These are phyloP conservation scores for Orbilia brochopaga DNA, from an alignment of 2,329 filamentous ascomycete species.

Conservation along the genomic window DNA sequence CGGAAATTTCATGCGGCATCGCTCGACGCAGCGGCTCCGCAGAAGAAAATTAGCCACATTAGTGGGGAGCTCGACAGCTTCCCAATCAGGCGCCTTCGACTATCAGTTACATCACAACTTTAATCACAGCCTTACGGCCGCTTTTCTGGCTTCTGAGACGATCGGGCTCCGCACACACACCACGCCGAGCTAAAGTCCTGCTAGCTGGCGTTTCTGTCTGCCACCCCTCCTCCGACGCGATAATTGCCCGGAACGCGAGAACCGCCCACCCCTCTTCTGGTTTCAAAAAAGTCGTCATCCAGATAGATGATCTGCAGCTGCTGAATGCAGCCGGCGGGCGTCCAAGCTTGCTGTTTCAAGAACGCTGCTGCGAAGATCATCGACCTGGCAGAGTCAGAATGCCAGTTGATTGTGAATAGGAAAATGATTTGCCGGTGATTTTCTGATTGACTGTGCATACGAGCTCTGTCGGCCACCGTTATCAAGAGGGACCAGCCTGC, in stretches of 20 bases:
- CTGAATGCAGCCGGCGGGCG: conserved; percentile 32
- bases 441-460: conserved; percentile 24
- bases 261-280: conserved; percentile 12
- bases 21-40: conserved; percentile 22
- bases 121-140: conserved; percentile 48
- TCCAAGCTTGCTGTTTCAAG: conserved; percentile 29
- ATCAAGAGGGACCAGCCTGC: neutral
- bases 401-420: neutral
- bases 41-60: conserved; percentile 25
- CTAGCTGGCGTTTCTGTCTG: neutral
- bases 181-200: too few relatives aligned
- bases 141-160: conserved; percentile 31
- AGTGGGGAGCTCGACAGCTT: conserved; percentile 25
- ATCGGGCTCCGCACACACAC: conserved; percentile 21
- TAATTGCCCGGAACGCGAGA: conserved; percentile 46
- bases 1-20: conserved; percentile 49
- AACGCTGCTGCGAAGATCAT: neutral
- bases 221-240: conserved; percentile 27
- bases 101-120: conserved; percentile 51
- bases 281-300: conserved; percentile 14
- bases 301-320: conserved; percentile 46
- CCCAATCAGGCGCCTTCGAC: conserved; percentile 43
- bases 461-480: conserved; percentile 26
- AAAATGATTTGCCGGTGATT: conserved; percentile 26
- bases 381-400: conserved; percentile 12